Base-by-base conservation (phyloP, 2,329 filamentous ascomycete species). In the Colletotrichum magnum region DNA sequence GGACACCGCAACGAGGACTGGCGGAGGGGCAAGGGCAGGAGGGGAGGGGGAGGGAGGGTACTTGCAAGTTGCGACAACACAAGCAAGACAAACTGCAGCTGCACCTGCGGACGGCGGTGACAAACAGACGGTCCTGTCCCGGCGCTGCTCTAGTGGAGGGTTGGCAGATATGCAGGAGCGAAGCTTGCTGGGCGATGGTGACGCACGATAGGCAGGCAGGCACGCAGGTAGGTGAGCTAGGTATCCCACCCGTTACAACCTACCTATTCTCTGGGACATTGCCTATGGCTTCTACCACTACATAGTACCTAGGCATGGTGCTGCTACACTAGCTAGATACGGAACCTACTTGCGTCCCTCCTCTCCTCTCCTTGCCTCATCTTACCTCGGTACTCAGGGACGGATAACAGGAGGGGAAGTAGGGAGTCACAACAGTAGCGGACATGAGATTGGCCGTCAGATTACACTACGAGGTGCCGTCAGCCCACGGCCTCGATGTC, bases 61-160 rank as follows among this genome's bases (percentile, higher is more conserved):
- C n/a, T 39, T 61, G 18, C 18, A 18, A 18, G 18, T 18, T 18
- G 61, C 41, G 48, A 36, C 62, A 45, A 36, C 45, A 58, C 61
- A 69, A 65, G 26, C 62, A 45, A 36, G 52, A 58, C 61, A 69
- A 65, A 45, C 50, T 65, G 61, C 64, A 68, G 59, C 64, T 10
- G 47, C 53, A 28, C 36, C 58, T 28, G 28, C 47, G 18, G 28
- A 5, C 15, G 21, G 16, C 24, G 58, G 56, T 50, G 63, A 32
- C 57, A 54, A 66, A 53, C 57, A 48, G 18, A 61, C 16, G 32
- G 45, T 48, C 32, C 32, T 36, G 32, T 36, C 32, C 32, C 32
- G 10, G 18, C 18, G 32, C 21, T 52, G 48, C 26, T n/a, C 13
- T 45, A 54, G 18, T 41, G 26, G 36, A 60, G 9, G 24, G 32